Percentiles rank a stretch among this genome's conserved stretches.
Conservation (phyloP, 495 filamentous ascomycete genomes). For the Amniculicola lignicola region DNA sequence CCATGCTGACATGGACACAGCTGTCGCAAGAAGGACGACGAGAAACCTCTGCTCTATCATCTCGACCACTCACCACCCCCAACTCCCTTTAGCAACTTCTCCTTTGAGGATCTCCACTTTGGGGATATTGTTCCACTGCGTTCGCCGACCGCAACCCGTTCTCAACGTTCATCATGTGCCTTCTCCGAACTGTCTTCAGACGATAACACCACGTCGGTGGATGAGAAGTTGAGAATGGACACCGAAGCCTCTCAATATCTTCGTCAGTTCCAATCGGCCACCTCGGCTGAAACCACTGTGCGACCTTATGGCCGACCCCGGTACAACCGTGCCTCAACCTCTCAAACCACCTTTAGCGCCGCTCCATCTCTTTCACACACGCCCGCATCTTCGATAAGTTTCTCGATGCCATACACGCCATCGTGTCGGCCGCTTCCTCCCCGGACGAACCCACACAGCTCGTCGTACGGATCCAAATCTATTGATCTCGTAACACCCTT, state of each 20-base stretch:
- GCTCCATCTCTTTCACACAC: constrained; percentile 40
- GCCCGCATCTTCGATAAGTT: constrained; percentile 39
- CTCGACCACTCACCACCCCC: constrained; percentile 32
- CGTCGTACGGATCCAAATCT: constrained; percentile 31
- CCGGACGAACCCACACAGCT: constrained; percentile 36
- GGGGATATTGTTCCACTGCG: constrained; percentile 44
- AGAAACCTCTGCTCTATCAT: constrained; percentile 25
- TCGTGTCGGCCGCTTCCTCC: constrained; percentile 34
- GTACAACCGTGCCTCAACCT: constrained; percentile 31
- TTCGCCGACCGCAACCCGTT: constrained; percentile 38
- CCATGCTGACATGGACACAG: constrained; percentile 29
- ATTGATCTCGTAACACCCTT: constrained; percentile 40
- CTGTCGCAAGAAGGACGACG: constrained; percentile 42
- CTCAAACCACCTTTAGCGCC: constrained; percentile 23
- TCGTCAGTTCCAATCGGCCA: constrained; percentile 34
- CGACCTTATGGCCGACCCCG: constrained; percentile 26
- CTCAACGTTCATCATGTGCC: constrained; percentile 28
- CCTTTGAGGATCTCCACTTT: constrained; percentile 39
- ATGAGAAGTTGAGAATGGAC: constrained; percentile 17
- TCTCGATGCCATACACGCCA: constrained; percentile 31
- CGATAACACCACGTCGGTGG: constrained; percentile 24
- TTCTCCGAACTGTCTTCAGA: constrained; percentile 37
- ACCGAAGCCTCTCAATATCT: constrained; percentile 37
- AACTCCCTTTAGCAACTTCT: constrained; percentile 30
- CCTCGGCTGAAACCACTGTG: constrained; percentile 9